Conservation (phyloP, 768 basidiomycete genomes). For the Macrocybe gigantea region DNA sequence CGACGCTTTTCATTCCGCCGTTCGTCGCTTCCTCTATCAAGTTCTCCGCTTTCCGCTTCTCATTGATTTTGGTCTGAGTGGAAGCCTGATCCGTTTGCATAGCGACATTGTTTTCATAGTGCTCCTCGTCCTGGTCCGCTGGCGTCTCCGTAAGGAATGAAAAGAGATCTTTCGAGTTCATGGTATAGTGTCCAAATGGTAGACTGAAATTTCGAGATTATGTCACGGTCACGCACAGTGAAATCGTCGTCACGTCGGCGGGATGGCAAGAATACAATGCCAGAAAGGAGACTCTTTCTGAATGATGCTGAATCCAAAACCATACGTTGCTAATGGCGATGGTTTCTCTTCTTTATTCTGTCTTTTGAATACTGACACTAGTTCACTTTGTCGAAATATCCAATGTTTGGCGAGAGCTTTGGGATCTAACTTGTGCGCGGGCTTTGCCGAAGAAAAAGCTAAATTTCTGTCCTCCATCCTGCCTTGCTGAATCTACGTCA, state of each 20-base stretch:
- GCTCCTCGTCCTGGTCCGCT: slow-evolving; percentile 30
- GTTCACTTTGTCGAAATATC: too few relatives aligned
- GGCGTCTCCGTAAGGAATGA: slow-evolving; percentile 55
- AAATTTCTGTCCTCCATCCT: slow-evolving; percentile 22
- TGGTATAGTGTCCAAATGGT: slow-evolving; percentile 11
- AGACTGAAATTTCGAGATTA: slow-evolving; percentile 8
- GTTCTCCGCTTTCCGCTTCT: slow-evolving; percentile 39
- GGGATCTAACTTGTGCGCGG: slow-evolving; percentile 11
- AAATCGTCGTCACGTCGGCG: too few relatives aligned
- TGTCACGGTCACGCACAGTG: neutral
- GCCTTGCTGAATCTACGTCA: slow-evolving; percentile 9
- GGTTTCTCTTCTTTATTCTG: too few relatives aligned
- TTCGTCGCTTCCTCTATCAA: slow-evolving; percentile 13
- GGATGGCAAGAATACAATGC: too few relatives aligned
- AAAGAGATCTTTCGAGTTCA: slow-evolving; percentile 56
- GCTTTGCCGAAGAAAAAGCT: slow-evolving; percentile 25
- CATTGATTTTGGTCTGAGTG: slow-evolving; percentile 13
- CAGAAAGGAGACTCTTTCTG: too few relatives aligned
- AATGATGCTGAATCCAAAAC: too few relatives aligned
- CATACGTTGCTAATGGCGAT: too few relatives aligned
- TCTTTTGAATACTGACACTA: too few relatives aligned
- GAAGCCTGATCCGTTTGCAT: slow-evolving; percentile 17
- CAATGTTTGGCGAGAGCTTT: too few relatives aligned
- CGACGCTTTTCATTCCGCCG: slow-evolving; percentile 16
- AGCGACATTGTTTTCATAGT: slow-evolving; percentile 18